Evolutionary conservation across 768 basidiomycete species (phyloP), one percentile per base, ranked within the genome.

Genomic region (Candolleomyces aberdarensis): DNA sequence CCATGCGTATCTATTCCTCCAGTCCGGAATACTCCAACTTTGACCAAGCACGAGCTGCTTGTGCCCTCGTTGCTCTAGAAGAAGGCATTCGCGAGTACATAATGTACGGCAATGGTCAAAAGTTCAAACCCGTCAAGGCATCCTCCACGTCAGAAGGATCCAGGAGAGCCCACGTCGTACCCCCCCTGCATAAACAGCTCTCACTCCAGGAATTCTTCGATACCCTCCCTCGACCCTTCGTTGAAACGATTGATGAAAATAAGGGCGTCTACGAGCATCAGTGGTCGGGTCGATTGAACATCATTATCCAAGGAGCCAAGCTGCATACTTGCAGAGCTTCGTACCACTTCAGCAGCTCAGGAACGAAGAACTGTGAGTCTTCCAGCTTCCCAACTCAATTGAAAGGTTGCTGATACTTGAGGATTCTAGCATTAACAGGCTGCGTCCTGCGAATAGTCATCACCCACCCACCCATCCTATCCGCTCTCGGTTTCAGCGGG

Each of bases 221-320:
- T n/a, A 70, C 82, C 14, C 80, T 91, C 49, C 87, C 88, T 1
- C 78, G 79, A 49, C 89, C 87, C 1, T 81, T 89, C 56, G 83
- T 85, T 0, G 85, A 87, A 61, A 66, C 74, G 11, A 75, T 87
- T 10, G 78, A 76, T 1, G 74, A 77, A 14, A 78, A 77, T 63
- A 69, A 76, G 3, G 81, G 80, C 7, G 58, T 41, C 19, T 62
- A 71, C 0, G 82, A 86, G 59, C 79, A 87, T 58, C 85, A 86
- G 55, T 82, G 82, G 0, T 75, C 83, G 1, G 78, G 74, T 0
- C 85, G 81, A 78, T 62, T 91, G 41, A 85, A 86, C 61, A 74
- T 67, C 7, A 70, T 78, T 14, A 65, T 86, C 14, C 83, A 86
- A 62, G 72, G 73, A 17, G 80, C 85, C 0, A 77, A 81, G 62